Conservation (phyloP, 495 filamentous ascomycete genomes). For the Podospora tetraspora region DNA sequence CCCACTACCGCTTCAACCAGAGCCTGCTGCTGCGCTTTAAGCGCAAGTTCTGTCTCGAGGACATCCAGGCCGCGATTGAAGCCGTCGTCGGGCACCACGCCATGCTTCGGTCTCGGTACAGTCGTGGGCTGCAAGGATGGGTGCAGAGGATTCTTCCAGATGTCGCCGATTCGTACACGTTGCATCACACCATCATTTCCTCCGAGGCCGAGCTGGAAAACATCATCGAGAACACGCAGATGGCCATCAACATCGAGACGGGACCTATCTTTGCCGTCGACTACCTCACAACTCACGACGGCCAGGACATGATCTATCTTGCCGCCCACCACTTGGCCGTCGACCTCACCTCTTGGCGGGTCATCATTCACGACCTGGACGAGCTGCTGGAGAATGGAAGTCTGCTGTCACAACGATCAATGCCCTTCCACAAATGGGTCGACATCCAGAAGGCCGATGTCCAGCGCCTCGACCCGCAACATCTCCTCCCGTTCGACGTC, state of each 20-base stretch:
- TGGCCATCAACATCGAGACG: constrained; percentile 35
- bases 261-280: constrained; percentile 46
- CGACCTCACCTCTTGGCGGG: constrained; percentile 65
- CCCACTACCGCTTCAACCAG: constrained; percentile 67
- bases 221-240: constrained; percentile 35
- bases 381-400: constrained; percentile 51
- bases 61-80: constrained; percentile 51
- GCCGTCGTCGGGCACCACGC: constrained; percentile 58
- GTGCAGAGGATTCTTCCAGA: constrained; percentile 37
- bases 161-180: constrained; percentile 35
- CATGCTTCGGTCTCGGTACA: constrained; percentile 69
- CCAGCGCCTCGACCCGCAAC: constrained; percentile 20
- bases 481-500: constrained; percentile 29
- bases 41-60: constrained; percentile 40
- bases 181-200: constrained; percentile 32
- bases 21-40: constrained; percentile 59
- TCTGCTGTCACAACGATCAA: constrained; percentile 34
- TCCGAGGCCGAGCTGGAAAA: constrained; percentile 37
- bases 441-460: constrained; percentile 36
- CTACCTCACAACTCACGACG: constrained; percentile 47
- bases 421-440: constrained; percentile 64
- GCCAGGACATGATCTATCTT: constrained; percentile 54
- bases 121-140: constrained; percentile 34
- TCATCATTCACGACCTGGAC: constrained; percentile 63
- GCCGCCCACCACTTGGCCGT: constrained; percentile 63